phyloP scores from a whole-genome alignment of 2,329 filamentous ascomycete genomes.

The Scedosporium apiospermum region DNA sequence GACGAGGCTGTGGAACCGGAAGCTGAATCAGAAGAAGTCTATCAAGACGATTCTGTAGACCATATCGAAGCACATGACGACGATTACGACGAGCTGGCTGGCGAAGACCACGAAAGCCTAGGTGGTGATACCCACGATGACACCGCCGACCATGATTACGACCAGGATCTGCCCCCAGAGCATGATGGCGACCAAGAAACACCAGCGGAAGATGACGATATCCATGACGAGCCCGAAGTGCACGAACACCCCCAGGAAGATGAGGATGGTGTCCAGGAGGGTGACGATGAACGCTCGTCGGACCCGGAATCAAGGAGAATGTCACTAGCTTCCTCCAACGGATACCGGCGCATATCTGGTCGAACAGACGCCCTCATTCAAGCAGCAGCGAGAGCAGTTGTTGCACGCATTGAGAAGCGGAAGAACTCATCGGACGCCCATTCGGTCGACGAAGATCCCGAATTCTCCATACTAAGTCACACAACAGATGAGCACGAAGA shows the following conservation, averaged over 20 bases:
- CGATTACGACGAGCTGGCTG: background rate
- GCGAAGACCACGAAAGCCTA: background rate
- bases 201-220: background rate
- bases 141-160: background rate
- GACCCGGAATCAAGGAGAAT: background rate
- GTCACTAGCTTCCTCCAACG: background rate
- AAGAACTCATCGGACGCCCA: slow-evolving; percentile 19
- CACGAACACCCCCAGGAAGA: background rate
- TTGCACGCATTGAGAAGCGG: slow-evolving; percentile 33
- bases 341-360: slow-evolving; percentile 26
- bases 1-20: background rate
- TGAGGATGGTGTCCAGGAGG: background rate
- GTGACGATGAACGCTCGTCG: background rate
- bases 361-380: slow-evolving; percentile 44
- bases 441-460: background rate
- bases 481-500: background rate
- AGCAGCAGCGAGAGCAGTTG: slow-evolving; percentile 39
- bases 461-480: slow-evolving; percentile 2
- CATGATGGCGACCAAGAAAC: background rate
- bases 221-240: background rate
- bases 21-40: background rate
- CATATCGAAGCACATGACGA: background rate
- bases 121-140: background rate
- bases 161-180: background rate
- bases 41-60: background rate